A percentile compares a stretch with the other conserved stretches of the same genome.
Conservation (phyloP, 768 basidiomycete genomes). For the Naganishia friedmannii region DNA sequence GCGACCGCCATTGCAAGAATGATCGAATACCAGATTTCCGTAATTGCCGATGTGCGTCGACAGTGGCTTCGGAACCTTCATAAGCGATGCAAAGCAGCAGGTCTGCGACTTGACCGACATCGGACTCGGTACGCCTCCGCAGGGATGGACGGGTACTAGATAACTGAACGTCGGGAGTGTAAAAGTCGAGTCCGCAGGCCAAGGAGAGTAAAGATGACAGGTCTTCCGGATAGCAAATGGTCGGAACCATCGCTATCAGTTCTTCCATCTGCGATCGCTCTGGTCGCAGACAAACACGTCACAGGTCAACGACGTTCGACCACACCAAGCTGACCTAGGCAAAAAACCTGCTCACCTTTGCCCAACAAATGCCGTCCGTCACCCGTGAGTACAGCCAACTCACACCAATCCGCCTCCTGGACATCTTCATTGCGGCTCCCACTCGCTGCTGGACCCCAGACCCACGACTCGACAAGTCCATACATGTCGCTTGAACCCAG, state of each 20-base stretch:
- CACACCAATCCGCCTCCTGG: slow-evolving; percentile 10
- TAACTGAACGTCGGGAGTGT: not conserved
- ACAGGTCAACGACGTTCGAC: not conserved
- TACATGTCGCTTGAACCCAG: slow-evolving; percentile 17
- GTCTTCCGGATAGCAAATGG: slow-evolving; percentile 22
- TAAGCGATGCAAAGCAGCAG: not conserved
- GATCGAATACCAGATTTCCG: slow-evolving; percentile 11
- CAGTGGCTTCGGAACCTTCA: not conserved
- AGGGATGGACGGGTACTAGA: no score
- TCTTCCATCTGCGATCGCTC: slow-evolving; percentile 17
- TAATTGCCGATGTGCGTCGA: not conserved
- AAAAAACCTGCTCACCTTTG: not conserved
- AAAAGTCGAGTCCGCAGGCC: slow-evolving; percentile 19
- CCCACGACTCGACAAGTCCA: slow-evolving; percentile 21
- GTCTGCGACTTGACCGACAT: not conserved
- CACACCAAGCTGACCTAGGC: no score
- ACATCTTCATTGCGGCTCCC: not conserved
- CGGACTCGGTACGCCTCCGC: not conserved
- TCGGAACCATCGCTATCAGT: slow-evolving; percentile 12
- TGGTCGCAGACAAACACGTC: not conserved
- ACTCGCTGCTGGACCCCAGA: slow-evolving; percentile 2
- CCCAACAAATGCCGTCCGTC: slow-evolving; percentile 22
- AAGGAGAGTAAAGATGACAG: slow-evolving; percentile 9
- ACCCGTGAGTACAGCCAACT: slow-evolving; percentile 23
- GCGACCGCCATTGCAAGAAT: slow-evolving; percentile 13